Conservation (phyloP, 192 early-diverging fungal species). For the Coemansia sp. region DNA sequence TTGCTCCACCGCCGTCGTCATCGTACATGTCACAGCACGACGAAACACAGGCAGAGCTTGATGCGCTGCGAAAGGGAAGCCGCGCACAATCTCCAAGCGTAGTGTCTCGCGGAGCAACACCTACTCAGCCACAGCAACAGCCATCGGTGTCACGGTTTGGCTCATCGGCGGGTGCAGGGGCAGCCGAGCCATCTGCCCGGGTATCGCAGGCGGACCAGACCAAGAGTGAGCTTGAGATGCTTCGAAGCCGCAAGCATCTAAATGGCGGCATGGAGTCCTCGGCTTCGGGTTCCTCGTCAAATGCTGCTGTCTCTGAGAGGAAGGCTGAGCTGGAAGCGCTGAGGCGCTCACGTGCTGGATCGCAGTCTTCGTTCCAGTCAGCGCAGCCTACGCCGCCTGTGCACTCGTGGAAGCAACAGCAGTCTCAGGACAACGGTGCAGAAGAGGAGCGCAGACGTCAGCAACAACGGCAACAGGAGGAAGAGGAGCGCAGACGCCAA, state of each 20-base stretch:
- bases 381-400: slow-evolving; percentile 21
- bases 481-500: slow-evolving; percentile 41
- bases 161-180: slow-evolving; percentile 1
- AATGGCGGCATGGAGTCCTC: slow-evolving; percentile 30
- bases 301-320: slow-evolving; percentile 18
- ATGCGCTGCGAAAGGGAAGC: slow-evolving; percentile 49
- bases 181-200: slow-evolving; percentile 36
- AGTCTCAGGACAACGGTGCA: slow-evolving; percentile 22
- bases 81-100: slow-evolving; percentile 35
- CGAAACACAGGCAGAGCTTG: slow-evolving; percentile 54
- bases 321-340: slow-evolving; percentile 51
- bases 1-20: slow-evolving; percentile 8
- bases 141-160: slow-evolving; percentile 25
- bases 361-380: slow-evolving; percentile 18
- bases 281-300: slow-evolving; percentile 6
- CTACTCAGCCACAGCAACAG: slow-evolving; percentile 12
- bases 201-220: slow-evolving; percentile 54
- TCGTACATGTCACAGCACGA: slow-evolving; percentile 39
- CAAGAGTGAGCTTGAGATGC: slow-evolving; percentile 52
- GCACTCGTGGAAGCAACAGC: slow-evolving; percentile 42
- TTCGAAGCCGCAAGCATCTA: slow-evolving; percentile 46
- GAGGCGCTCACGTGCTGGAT: slow-evolving; percentile 32
- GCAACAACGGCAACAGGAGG: slow-evolving; percentile 18
- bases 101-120: slow-evolving; percentile 14
- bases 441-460: slow-evolving; percentile 27